Evolutionary conservation across 2,329 filamentous ascomycete species (phyloP), one percentile per base, ranked within the genome.

Genomic region (Talaromyces marneffei): DNA sequence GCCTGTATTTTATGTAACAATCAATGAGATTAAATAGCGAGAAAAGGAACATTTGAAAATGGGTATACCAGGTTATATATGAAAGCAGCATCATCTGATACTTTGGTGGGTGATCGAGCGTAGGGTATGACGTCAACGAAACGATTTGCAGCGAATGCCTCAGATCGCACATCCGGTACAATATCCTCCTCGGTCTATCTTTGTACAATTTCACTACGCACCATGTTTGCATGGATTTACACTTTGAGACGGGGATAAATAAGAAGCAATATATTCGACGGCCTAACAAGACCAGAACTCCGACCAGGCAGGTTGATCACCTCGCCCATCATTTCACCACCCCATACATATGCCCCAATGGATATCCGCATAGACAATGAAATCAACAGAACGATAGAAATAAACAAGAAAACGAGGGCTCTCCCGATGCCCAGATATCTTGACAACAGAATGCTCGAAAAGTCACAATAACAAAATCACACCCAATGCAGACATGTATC

Each of bases 401-500:
- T 14, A 65, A 68, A 68, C 67, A 63, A 60, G 64, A 59, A 56
- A 63, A 61, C 55, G 33, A 62, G 46, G 52, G 58, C 61, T 59
- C 23, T 42, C 40, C 39, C 35, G 37, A 50, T 48, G 44, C 48
- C 60, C 55, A 55, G 64, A 64, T 63, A 63, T 53, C 63, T 66
- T 67, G 64, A 65, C 64, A 65, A 64, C 46, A 59, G 35, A 50
- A 59, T 50, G 42, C 44, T 40, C 33, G 16, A 39, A 59, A 35
- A 40, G 27, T 39, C 18, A 40, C 7, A 58, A 63, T 66, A 55
- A n/a, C 29, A 57, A 61, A 61, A 31, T 62, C 69, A 72, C 66
- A 70, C 70, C 73, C 72, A 74, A 76, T 76, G 74, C 74, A 76
- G 71, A 76, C 74, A 73, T 76, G 71, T 75, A 75, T 76, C 74